Conservation (phyloP, 345 rosid species). For the Corchorus olitorius region DNA sequence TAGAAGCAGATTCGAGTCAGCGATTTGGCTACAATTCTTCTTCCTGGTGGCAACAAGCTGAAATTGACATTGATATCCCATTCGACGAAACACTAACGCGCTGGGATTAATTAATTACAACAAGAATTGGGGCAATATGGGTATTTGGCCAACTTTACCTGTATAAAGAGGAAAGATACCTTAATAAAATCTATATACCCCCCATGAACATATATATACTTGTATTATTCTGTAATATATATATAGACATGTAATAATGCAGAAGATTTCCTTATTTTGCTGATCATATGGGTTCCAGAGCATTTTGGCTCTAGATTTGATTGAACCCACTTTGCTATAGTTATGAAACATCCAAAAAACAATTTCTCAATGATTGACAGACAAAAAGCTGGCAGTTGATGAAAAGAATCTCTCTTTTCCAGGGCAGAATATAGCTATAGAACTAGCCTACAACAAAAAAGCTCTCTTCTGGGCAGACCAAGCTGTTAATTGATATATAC, state of each 20-base stretch:
- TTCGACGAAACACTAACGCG: neutral
- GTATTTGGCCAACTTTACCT: neutral
- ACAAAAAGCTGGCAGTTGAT: neutral
- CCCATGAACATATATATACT: neutral
- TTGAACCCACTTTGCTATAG: neutral
- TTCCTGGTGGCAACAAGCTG: conserved; percentile 20
- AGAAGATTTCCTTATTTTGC: neutral
- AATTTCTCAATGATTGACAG: neutral
- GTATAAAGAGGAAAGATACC: neutral
- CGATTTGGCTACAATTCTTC: neutral
- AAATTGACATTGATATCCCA: conserved; percentile 17
- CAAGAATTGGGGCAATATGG: neutral
- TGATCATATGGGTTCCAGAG: neutral
- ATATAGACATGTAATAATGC: neutral
- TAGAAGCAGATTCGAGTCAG: neutral
- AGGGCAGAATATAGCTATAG: neutral
- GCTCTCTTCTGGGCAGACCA: neutral
- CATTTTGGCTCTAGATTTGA: neutral
- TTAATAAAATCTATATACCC: neutral
- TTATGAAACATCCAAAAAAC: neutral
- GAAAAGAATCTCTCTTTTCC: neutral
- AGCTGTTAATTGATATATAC: neutral
- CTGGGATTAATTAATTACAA: neutral
- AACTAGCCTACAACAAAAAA: neutral
- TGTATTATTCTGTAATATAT: neutral